Conservation (phyloP, 2,329 filamentous ascomycete genomes). For the Camillea tinctor region DNA sequence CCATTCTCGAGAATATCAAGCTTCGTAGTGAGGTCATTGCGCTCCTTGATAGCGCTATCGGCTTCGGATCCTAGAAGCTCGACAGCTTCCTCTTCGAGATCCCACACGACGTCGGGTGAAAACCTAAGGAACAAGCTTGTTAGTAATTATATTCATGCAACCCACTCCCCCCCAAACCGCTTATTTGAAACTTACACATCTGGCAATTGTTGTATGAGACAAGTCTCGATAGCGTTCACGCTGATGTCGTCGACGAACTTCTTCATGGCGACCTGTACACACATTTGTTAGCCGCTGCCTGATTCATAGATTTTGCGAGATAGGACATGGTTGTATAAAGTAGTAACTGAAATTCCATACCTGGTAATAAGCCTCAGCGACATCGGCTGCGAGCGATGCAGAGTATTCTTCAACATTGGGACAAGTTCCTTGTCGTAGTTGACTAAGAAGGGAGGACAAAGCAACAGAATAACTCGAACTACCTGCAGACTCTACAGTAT, state of each 20-base stretch:
- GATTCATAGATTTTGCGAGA: too few relatives aligned
- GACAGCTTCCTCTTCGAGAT: constrained; percentile 22
- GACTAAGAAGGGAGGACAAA: constrained; percentile 2
- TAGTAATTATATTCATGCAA: background rate
- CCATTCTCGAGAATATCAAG: constrained; percentile 22
- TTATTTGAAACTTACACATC: constrained; percentile 21
- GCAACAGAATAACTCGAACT: background rate
- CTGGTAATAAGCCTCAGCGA: constrained; percentile 26
- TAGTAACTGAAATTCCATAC: constrained; percentile 3
- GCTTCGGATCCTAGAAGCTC: constrained; percentile 25
- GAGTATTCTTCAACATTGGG: constrained; percentile 24
- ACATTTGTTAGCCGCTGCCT: background rate
- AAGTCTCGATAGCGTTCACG: constrained; percentile 27
- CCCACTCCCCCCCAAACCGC: too few relatives aligned
- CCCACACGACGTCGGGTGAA: constrained; percentile 26
- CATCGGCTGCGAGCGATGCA: constrained; percentile 23
- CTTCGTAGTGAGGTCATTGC: constrained; percentile 19
- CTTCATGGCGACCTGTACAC: constrained; percentile 24
- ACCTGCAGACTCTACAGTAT: constrained; percentile 1
- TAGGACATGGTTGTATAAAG: background rate
- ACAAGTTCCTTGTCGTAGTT: constrained; percentile 12
- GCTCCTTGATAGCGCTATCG: constrained; percentile 20
- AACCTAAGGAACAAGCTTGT: constrained; percentile 11
- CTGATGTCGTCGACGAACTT: constrained; percentile 30
- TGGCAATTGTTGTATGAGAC: constrained; percentile 26